phyloP scores from a whole-genome alignment of 345 rosid species.

The Ceriops decandra region DNA sequence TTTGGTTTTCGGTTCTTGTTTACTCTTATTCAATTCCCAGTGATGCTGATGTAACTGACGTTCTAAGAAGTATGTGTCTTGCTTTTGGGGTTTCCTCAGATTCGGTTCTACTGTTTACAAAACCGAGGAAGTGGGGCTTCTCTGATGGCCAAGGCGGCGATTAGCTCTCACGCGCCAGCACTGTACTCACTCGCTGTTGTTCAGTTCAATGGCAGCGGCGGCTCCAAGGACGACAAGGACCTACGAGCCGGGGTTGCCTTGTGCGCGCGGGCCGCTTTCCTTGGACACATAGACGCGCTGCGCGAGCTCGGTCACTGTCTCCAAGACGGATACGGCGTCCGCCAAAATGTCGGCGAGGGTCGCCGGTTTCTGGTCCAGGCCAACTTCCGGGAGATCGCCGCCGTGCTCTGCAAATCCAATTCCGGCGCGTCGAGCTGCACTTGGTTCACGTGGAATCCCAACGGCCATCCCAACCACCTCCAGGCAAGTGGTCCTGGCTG shows the following conservation, averaged over 20 bases:
- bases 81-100: conserved; percentile 33
- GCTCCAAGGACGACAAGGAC: conserved; percentile 86
- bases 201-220: conserved; percentile 98
- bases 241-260: conserved; percentile 88
- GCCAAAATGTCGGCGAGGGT: conserved; percentile 74
- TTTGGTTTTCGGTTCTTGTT: background rate
- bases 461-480: conserved; percentile 27
- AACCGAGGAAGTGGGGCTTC: conserved; percentile 86
- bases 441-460: conserved; percentile 55
- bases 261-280: conserved; percentile 87
- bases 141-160: conserved; percentile 93
- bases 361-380: conserved; percentile 93
- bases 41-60: background rate
- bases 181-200: conserved; percentile 82
- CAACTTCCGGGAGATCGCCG: conserved; percentile 82
- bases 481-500: conserved; percentile 45
- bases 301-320: conserved; percentile 99
- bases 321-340: conserved; percentile 96
- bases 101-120: conserved; percentile 84
- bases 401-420: conserved; percentile 46
- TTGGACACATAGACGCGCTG: conserved; percentile 84
- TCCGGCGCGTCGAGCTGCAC: conserved; percentile 28
- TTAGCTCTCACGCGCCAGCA: conserved; percentile 75
- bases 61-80: background rate
- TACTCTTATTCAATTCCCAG: background rate